Evolutionary conservation across 306 rosid species (phyloP).

Genomic region (Abrus precatorius): DNA sequence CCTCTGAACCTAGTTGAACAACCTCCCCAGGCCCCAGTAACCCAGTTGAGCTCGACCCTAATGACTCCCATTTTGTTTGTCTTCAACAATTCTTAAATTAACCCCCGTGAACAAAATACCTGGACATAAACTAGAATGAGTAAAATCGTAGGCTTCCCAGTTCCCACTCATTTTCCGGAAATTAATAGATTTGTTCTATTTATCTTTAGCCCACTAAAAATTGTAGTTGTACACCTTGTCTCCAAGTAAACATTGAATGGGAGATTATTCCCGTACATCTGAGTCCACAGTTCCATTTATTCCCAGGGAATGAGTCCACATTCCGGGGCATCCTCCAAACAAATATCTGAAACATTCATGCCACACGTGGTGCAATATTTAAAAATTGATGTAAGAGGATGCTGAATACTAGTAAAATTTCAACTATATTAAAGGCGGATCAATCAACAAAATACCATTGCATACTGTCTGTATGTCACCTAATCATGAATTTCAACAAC

Average conservation of each 20-base stretch:
- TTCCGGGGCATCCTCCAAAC: neutral
- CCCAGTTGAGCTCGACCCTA: constrained; percentile 49
- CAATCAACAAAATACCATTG: constrained; percentile 19
- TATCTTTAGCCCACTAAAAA: neutral
- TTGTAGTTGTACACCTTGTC: too few species aligned
- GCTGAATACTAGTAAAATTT: neutral
- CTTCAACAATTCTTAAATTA: constrained; percentile 47
- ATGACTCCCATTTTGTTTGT: constrained; percentile 9
- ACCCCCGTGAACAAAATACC: constrained; percentile 48
- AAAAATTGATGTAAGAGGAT: neutral
- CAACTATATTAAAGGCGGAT: neutral
- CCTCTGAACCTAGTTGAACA: constrained; percentile 35
- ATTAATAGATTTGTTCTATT: neutral
- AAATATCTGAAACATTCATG: neutral
- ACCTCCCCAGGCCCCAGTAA: constrained; percentile 17
- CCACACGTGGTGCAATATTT: neutral
- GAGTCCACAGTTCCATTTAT: neutral
- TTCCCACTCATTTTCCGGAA: neutral
- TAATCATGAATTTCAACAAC: constrained; percentile 22
- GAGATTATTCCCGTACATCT: neutral
- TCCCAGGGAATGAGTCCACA: neutral
- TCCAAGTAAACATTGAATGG: neutral
- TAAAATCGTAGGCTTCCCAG: constrained; percentile 4
- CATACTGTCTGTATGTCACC: constrained; percentile 39
- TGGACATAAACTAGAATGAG: neutral